Base-by-base conservation (phyloP, 2,329 filamentous ascomycete species). In the Penicillium occitanis region DNA sequence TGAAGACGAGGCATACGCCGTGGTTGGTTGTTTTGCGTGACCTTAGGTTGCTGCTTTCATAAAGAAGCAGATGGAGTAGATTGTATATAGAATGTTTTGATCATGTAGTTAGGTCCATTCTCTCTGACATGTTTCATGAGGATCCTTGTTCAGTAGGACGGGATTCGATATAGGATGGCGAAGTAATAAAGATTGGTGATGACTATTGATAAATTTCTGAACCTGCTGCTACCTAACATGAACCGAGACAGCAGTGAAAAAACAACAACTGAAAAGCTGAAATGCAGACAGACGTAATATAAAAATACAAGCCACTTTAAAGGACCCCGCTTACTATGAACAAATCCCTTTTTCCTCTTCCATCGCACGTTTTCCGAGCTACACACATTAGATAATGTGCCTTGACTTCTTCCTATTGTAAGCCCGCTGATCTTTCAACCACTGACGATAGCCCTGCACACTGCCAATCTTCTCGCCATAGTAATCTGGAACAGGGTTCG, bases 391-490 rank as follows among this genome's bases (percentile, higher is more conserved):
- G n/a, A 71, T 61, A 66, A 80, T 77, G 68, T 78, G 79, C 68
- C 72, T 79, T 53, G 77, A 75, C 77, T 88, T 89, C 87, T 96
- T 96, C 84, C 93, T 93, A 82, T 96, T 97, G 82, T 97, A 99
- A 10, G 93, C 94, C 69, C 94, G 86, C 84, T 98, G 95, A 76
- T 99, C 95, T 84, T 97, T 98, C 74, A 99, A 82, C 95, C 95
- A 99, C 78, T 92, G 90, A 73, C 95, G 85, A 79, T 98, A 99
- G 57, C 92, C 93, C 63, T 89, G 85, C 25, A 98, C 92, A 73
- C 93, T 97, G 61, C 91, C 91, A 73, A 99, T 97, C 85, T 97
- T 98, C 83, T 99, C 95, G 73, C 95, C 95, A 75, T 99, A 99
- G 81, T 97, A 99, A 77, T 99, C 95, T 51, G 94, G 93, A 0